These are phyloP conservation scores for Cucumis sativus DNA, from an alignment of 306 rosid genomes.

Conservation along the genomic window Cucumber_9930_V3 NC_026657.2:16758501-16759000, in stretches of 20 bases:
- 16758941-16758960: slow-evolving; percentile 67
- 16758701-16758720: neutral
- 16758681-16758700: neutral
- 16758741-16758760: no score
- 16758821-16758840: neutral
- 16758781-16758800: neutral
- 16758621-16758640: neutral
- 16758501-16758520: no score
- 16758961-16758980: slow-evolving; percentile 71
- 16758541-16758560: no score
- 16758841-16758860: slow-evolving; percentile 8
- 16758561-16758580: no score
- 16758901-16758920: slow-evolving; percentile 43
- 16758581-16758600: no score
- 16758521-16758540: no score
- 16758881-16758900: slow-evolving; percentile 77
- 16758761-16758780: neutral
- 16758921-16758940: slow-evolving; percentile 27
- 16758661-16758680: neutral
- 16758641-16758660: neutral
- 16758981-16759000: slow-evolving; percentile 75
- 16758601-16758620: neutral
- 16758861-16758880: slow-evolving; percentile 89
- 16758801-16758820: neutral
- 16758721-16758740: neutral